These are phyloP conservation scores for Ogataea pilisensis DNA, from an alignment of 805 yeast species.

Conservation along the genomic window DNA sequence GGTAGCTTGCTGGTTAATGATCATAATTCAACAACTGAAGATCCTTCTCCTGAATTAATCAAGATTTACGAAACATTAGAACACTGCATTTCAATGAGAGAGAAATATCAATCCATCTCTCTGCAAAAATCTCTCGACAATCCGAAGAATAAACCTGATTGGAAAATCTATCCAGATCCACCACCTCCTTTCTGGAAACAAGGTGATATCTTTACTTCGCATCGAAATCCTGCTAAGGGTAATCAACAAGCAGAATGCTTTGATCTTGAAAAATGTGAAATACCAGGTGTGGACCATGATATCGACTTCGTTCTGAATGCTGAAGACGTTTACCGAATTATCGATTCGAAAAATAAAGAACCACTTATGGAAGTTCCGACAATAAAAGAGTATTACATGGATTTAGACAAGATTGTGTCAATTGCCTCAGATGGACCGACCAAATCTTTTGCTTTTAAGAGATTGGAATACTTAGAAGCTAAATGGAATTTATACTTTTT, in stretches of 20 bases:
- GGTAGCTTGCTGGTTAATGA: conserved; percentile 45
- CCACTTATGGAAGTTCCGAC: conserved; percentile 69
- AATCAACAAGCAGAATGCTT: conserved; percentile 45
- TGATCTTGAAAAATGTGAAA: conserved; percentile 49
- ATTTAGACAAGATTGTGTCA: conserved; percentile 66
- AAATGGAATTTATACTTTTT: conserved; percentile 90
- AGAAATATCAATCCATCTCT: conserved; percentile 68
- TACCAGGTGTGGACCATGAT: conserved; percentile 46
- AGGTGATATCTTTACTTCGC: conserved; percentile 21
- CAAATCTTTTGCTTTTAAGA: conserved; percentile 90
- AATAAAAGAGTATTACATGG: conserved; percentile 79
- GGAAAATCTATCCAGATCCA: conserved; percentile 90
- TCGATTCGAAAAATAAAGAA: conserved; percentile 26
- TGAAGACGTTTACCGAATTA: conserved; percentile 63
- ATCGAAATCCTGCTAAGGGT: conserved; percentile 20
- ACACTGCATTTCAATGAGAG: conserved; percentile 67
- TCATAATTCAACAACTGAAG: conserved; percentile 46
- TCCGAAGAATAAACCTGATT: conserved; percentile 71
- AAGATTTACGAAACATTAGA: conserved; percentile 59
- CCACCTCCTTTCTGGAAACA: conserved; percentile 85
- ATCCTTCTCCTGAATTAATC: conserved; percentile 65
- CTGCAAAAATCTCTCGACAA: conserved; percentile 71
- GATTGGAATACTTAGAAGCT: conserved; percentile 91
- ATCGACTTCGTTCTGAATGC: conserved; percentile 45
- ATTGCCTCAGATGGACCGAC: conserved; percentile 93